phyloP scores from a whole-genome alignment of 768 basidiomycete genomes.

The Suillus placidus region DNA sequence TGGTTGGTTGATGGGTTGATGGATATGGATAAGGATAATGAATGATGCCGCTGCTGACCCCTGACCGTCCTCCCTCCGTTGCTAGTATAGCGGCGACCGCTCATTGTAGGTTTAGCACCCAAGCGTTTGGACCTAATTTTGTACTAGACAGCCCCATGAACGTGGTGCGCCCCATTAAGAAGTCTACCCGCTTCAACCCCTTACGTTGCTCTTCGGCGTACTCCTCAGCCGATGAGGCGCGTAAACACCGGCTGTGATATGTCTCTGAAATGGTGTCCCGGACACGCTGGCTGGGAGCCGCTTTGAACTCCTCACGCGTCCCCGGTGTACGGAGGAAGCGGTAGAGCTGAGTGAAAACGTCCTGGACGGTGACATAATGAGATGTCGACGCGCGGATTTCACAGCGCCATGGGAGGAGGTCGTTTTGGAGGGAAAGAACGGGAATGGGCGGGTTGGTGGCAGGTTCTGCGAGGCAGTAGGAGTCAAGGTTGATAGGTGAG shows the following conservation, averaged over 20 bases:
- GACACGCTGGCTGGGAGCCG: slow-evolving; percentile 35
- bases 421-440: slow-evolving; percentile 33
- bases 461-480: slow-evolving; percentile 27
- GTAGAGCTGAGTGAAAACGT: slow-evolving; percentile 53
- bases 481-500: slow-evolving; percentile 28
- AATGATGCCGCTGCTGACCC: slow-evolving; percentile 12
- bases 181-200: slow-evolving; percentile 59
- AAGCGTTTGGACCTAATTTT: slow-evolving; percentile 38
- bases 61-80: not conserved
- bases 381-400: slow-evolving; percentile 31
- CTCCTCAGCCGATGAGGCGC: slow-evolving; percentile 31
- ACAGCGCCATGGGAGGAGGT: slow-evolving; percentile 38
- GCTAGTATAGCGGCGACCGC: not conserved
- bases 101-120: slow-evolving; percentile 36
- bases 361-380: slow-evolving; percentile 43
- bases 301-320: slow-evolving; percentile 42
- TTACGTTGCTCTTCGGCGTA: slow-evolving; percentile 45
- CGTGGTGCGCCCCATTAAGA: slow-evolving; percentile 43
- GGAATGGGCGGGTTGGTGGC: slow-evolving; percentile 35
- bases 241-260: slow-evolving; percentile 44
- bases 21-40: slow-evolving; percentile 29
- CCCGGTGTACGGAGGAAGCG: slow-evolving; percentile 44
- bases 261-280: slow-evolving; percentile 43
- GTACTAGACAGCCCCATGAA: slow-evolving; percentile 52
- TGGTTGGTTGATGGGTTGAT: slow-evolving; percentile 14